Evolutionary conservation across 1,284 basidiomycete species (phyloP).

Genomic region (Taiwanofungus camphoratus): DNA sequence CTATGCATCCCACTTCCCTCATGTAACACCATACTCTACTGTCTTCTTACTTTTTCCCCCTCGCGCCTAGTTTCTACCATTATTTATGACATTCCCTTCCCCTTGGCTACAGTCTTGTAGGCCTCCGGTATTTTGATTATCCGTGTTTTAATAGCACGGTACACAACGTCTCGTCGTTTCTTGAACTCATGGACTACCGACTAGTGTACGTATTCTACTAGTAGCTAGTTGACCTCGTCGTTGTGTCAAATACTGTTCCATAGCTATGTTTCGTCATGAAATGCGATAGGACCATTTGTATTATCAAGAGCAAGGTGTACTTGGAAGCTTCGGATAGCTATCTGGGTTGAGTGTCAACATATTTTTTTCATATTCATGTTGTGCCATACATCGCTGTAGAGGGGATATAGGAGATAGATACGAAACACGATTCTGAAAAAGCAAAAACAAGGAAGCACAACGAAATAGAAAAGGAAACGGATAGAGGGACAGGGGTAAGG

Average conservation of each 20-base stretch:
- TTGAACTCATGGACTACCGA: no score
- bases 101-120: neutral
- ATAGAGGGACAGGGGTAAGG: constrained; percentile 18
- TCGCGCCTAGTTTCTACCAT: neutral
- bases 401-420: neutral
- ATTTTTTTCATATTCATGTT: constrained; percentile 8
- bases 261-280: neutral
- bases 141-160: no score
- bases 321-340: neutral
- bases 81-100: constrained; percentile 4
- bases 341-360: constrained; percentile 8
- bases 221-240: constrained; percentile 5
- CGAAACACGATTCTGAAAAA: neutral
- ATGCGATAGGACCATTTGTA: neutral
- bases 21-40: constrained; percentile 4
- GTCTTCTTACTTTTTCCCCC: constrained; percentile 1
- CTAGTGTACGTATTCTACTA: constrained; percentile 3
- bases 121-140: neutral
- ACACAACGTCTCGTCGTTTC: neutral
- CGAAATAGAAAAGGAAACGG: constrained; percentile 20
- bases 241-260: neutral
- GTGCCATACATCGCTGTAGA: constrained; percentile 19
- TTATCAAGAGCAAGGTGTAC: neutral
- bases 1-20: constrained; percentile 5
- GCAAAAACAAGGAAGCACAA: constrained; percentile 7